phyloP scores from a whole-genome alignment of 768 basidiomycete genomes.

The Punctularia strigosozonata region DNA sequence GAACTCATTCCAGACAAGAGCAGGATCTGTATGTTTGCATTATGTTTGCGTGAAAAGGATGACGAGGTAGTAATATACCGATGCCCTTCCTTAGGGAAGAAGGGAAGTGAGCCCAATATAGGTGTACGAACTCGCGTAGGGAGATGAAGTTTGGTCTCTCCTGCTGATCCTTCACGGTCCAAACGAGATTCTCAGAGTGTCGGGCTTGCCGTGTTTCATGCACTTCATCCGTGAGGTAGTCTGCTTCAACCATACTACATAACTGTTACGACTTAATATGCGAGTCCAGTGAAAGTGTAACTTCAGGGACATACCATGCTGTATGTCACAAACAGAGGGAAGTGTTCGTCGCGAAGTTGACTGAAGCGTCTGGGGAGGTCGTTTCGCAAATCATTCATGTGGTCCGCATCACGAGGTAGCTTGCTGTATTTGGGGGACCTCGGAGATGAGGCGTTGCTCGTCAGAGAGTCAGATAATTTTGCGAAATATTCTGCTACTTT shows the following conservation, averaged over 20 bases:
- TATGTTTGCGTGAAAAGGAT: too few relatives aligned
- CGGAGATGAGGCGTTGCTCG: constrained; percentile 20
- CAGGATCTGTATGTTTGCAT: constrained; percentile 52
- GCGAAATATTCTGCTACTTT: constrained; percentile 61
- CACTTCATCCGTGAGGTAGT: too few relatives aligned
- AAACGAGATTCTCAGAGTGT: too few relatives aligned
- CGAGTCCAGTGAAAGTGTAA: too few relatives aligned
- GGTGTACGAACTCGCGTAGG: constrained; percentile 34
- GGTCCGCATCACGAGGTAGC: constrained; percentile 32
- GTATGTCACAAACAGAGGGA: constrained; percentile 61
- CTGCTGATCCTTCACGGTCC: too few relatives aligned
- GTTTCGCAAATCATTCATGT: constrained; percentile 25
- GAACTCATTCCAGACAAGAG: constrained; percentile 52
- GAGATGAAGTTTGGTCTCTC: too few relatives aligned
- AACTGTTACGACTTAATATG: constrained; percentile 30
- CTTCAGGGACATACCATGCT: too few relatives aligned
- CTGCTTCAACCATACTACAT: constrained; percentile 35
- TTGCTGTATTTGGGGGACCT: too few relatives aligned
- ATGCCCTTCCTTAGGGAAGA: constrained; percentile 38
- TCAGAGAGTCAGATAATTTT: constrained; percentile 35
- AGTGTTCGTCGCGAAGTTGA: constrained; percentile 43
- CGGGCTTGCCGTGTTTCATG: too few relatives aligned
- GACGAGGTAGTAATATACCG: constrained; percentile 26
- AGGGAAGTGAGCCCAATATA: constrained; percentile 52
- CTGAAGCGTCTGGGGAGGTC: constrained; percentile 44